Evolutionary conservation across 2,329 filamentous ascomycete genomes (phyloP), one percentile per base, ranked within the genome.

Genomic region (Alternaria postmessia): DNA sequence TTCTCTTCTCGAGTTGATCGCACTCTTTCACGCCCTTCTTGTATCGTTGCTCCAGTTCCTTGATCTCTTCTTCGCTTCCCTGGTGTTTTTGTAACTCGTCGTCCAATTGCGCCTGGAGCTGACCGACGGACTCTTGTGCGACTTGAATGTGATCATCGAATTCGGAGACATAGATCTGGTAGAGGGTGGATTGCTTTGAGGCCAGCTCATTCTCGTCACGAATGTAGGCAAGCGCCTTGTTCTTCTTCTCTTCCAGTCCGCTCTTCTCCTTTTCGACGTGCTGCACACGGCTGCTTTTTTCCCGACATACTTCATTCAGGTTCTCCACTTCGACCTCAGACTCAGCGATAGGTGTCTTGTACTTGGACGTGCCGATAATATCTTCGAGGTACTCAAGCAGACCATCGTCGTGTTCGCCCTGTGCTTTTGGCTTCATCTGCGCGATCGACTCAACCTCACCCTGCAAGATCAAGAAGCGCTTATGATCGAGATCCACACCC

Each of bases 381-480:
- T 99, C 95, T 78, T 99, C 95, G 0, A 99, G 87, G 66, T 99
- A 99, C 78, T 99, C 95, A 18, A 99, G 85, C 4, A 99, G 86
- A 12, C 95, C 95, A 72, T 99, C 95, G 62, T 99, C 95, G 74
- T 98, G 94, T 77, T 99, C 95, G 70, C 92, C 94, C 42, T 87
- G 89, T 4, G 96, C 95, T 79, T 99, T 99, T 18, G 96, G 86
- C 80, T 99, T 99, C 95, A 99, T 99, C 80, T 98, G 95, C 7
- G 95, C 94, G 75, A 99, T 99, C 0, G 94, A 97, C 78, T 99
- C 95, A 60, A 99, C 95, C 78, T 99, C 95, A 74, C 95, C 95
- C 79, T 99, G 95, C 11, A 99, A 83, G 74, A 99, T 99, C 54
- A 99, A 82, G 81, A 99, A 99, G 61, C 95, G 92, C 81, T 99